Evolutionary conservation across 345 rosid species (phyloP), one percentile per base, ranked within the genome.

Genomic region (Citrus australasica): DNA sequence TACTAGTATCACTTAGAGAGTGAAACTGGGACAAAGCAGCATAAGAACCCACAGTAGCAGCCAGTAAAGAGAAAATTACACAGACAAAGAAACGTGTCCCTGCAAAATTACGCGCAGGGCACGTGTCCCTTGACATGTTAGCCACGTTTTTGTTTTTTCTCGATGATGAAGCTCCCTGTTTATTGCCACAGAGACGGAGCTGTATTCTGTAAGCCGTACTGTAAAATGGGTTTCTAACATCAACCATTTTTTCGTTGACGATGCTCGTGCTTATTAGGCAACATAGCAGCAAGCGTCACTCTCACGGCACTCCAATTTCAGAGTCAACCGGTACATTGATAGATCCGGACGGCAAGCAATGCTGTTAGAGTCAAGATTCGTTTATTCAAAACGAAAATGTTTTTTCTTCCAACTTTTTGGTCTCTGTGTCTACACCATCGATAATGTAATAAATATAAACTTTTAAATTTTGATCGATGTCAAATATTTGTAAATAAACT

Each of bases 31-130:
- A 46, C 24, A 30, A 30, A 16, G 24, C 30, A 42, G 75, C 69
- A 6, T 58, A 68, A 28, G 69, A 40, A 10, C 59, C 73, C 27
- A 46, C 71, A 38, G 61, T 51, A 4, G 38, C 71, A 9, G 38
- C 21, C 14, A 68, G 40, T 11, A 51, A 71, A 64, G 17, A 24
- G 21, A 72, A 63, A 30, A 73, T 33, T 28, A 62, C 19, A 58
- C 62, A 37, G 35, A 19, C 46, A 27, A 79, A 22, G 40, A 72
- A 28, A 76, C 79, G 56, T 72, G 74, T 68, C 86, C 67, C 9
- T 27, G 28, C 37, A 42, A 19, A 14, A 6, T 60, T 73, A 51
- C 28, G 59, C 7, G 28, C 21, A 37, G 33, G 37, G 28, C 28
- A 22, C 61, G 27, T 5, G 40, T 42, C 77, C 2, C 30, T 9